phyloP scores from a whole-genome alignment of 768 basidiomycete genomes.

The Postia placenta region DNA sequence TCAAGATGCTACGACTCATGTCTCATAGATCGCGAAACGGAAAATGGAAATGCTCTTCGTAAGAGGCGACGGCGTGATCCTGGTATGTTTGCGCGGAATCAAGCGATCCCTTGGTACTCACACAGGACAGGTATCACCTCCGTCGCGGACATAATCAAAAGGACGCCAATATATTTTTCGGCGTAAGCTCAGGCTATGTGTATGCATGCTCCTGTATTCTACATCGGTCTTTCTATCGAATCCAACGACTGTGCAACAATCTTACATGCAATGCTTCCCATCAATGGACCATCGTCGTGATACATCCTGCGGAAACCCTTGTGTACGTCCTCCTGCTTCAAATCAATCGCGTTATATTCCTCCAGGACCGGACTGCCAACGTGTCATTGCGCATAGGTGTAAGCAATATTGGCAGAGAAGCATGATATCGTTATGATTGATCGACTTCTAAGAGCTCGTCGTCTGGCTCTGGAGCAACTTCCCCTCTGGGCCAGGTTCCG shows the following conservation, averaged over 20 bases:
- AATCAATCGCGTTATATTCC: no score
- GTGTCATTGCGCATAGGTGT: no score
- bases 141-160: conserved; percentile 40
- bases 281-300: no score
- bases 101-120: no score
- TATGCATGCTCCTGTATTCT: background rate
- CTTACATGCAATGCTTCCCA: no score
- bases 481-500: conserved; percentile 66
- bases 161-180: conserved; percentile 31
- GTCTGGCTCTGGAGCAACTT: conserved; percentile 57
- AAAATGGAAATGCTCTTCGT: conserved; percentile 99
- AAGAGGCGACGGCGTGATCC: conserved; percentile 92
- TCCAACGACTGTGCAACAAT: background rate
- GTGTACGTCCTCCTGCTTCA: no score
- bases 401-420: no score
- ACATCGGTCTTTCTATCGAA: background rate
- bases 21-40: conserved; percentile 74
- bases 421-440: no score
- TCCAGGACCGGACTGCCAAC: no score
- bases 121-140: conserved; percentile 74
- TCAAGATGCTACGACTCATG: background rate
- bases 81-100: no score
- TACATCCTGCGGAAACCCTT: no score
- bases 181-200: conserved; percentile 8
- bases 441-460: conserved; percentile 29